Conservation (phyloP, 2,329 filamentous ascomycete genomes). For the Pestalotiopsis sp. region DNA sequence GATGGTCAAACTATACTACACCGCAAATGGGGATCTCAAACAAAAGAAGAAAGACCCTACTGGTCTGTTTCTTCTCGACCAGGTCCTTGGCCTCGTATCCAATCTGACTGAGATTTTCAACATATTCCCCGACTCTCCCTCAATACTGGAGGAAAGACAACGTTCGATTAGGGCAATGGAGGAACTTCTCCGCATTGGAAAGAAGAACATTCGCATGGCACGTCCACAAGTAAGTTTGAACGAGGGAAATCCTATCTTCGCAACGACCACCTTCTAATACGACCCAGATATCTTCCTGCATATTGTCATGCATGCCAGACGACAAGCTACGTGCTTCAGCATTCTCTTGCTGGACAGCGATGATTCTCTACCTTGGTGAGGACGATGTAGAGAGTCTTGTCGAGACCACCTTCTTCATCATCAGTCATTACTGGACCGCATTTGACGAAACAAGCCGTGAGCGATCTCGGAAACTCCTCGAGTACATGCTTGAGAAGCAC, state of each 20-base stretch:
- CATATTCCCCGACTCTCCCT: conserved; percentile 57
- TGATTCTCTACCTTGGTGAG: conserved; percentile 74
- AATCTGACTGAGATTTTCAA: conserved; percentile 80
- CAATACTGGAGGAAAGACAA: conserved; percentile 68
- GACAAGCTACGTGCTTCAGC: conserved; percentile 75
- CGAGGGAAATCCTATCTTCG: not conserved
- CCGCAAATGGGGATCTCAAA: conserved; percentile 42
- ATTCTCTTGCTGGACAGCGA: conserved; percentile 81
- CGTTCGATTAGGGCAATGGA: conserved; percentile 82
- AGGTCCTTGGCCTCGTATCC: conserved; percentile 86
- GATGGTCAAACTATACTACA: conserved; percentile 45
- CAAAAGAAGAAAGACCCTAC: conserved; percentile 60
- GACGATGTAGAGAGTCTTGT: conserved; percentile 80
- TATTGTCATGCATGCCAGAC: conserved; percentile 80
- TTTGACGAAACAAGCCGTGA: conserved; percentile 65
- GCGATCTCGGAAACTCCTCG: conserved; percentile 64
- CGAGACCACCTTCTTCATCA: conserved; percentile 87
- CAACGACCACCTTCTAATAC: not conserved
- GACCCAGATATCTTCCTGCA: conserved; percentile 80
- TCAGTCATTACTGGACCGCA: conserved; percentile 76
- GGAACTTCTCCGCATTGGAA: conserved; percentile 81
- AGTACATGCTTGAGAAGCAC: conserved; percentile 66
- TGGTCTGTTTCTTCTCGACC: conserved; percentile 76
- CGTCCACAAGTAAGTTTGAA: conserved; percentile 72
- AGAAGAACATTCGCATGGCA: conserved; percentile 73